Conservation (phyloP, 2,329 filamentous ascomycete species). For the Diplodia scrobiculata region DNA sequence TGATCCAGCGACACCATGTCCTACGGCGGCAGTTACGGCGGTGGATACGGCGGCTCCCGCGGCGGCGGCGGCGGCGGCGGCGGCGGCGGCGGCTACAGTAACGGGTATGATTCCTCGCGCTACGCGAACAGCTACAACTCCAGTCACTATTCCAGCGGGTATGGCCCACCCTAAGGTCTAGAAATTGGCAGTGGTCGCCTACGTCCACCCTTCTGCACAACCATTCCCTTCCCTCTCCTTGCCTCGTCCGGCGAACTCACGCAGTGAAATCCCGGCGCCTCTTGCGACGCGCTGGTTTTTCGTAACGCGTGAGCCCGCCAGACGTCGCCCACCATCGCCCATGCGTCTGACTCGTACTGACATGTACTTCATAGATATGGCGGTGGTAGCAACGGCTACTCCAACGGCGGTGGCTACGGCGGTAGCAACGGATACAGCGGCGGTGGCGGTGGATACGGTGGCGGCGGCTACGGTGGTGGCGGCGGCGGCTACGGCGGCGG, state of each 20-base stretch:
- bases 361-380: constrained; percentile 5
- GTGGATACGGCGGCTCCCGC: constrained; percentile 49
- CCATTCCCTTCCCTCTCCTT: background rate
- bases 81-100: constrained; percentile 55
- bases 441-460: constrained; percentile 37
- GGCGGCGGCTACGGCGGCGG: constrained; percentile 54
- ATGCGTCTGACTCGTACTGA: constrained; percentile 10
- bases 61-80: constrained; percentile 50
- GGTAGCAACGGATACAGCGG: constrained; percentile 37
- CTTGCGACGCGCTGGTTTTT: constrained; percentile 14
- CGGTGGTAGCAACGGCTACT: constrained; percentile 36
- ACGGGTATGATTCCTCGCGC: constrained; percentile 54
- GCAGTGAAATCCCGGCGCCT: background rate
- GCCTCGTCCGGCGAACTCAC: background rate
- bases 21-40: constrained; percentile 59
- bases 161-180: constrained; percentile 47
- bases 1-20: constrained; percentile 60
- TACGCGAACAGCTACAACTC: constrained; percentile 51
- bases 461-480: constrained; percentile 38
- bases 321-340: background rate
- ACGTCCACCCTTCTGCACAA: background rate
- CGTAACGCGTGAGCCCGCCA: constrained; percentile 12
- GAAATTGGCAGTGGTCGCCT: constrained; percentile 42
- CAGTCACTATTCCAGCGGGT: constrained; percentile 52
- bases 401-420: constrained; percentile 34